Conservation (phyloP, 148 eudicot genomes). For the Salicornia ramosissima region DNA sequence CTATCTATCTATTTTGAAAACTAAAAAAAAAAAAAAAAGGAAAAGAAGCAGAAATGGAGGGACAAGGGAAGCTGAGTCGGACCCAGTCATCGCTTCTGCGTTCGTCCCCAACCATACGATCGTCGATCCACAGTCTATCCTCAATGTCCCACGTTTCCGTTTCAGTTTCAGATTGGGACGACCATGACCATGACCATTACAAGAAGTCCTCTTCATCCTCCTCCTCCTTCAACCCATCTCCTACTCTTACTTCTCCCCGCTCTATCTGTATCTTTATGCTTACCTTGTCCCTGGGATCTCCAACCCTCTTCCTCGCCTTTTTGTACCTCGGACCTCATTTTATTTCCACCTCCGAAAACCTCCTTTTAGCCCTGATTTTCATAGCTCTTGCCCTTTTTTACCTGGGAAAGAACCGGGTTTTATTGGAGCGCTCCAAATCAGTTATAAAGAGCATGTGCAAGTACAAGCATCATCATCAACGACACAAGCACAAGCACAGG, state of each 20-base stretch:
- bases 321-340: conserved; percentile 35
- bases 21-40: no score
- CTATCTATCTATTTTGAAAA: no score
- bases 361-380: conserved; percentile 46
- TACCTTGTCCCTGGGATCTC: background rate
- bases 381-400: conserved; percentile 52
- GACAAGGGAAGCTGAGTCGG: conserved; percentile 60
- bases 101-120: conserved; percentile 75
- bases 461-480: conserved; percentile 18
- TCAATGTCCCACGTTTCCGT: conserved; percentile 15
- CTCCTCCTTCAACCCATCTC: no score
- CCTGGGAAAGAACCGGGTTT: conserved; percentile 39
- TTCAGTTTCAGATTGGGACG: conserved; percentile 14
- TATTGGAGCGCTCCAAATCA: conserved; percentile 23
- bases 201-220: background rate
- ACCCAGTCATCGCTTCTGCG: conserved; percentile 83
- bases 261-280: background rate
- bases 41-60: conserved; percentile 52
- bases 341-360: conserved; percentile 51
- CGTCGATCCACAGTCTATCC: conserved; percentile 62
- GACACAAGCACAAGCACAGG: conserved; percentile 9
- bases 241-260: no score
- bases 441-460: conserved; percentile 16
- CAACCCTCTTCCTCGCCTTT: conserved; percentile 35
- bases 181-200: conserved; percentile 4